Percentiles rank a stretch among this genome's conserved stretches.
Evolutionary conservation across 2,329 filamentous ascomycete genomes (phyloP).

Genomic region (Exserohilum rostratum): DNA sequence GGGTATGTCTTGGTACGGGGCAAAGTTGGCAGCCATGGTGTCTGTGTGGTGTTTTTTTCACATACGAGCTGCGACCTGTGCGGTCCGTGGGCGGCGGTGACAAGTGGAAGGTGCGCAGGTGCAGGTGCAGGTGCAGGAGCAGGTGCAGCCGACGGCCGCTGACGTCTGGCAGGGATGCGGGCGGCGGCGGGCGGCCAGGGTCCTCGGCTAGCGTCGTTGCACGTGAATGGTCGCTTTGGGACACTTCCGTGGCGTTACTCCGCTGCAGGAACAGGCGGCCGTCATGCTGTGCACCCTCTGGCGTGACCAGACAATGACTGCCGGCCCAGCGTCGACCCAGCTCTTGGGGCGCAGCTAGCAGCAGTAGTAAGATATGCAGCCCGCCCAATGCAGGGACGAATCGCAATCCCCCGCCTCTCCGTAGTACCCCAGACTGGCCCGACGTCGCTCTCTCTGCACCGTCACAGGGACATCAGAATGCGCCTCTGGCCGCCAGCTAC

Average conservation of each 20-base stretch:
- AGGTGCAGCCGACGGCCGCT: conserved; percentile 17
- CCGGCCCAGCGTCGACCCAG: background rate
- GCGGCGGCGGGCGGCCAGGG: conserved; percentile 6
- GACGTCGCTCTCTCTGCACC: conserved; percentile 1
- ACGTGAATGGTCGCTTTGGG: conserved; percentile 18
- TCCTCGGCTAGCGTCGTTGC: conserved; percentile 1
- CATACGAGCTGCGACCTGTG: too few relatives aligned
- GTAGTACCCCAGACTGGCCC: too few relatives aligned
- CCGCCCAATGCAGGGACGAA: background rate
- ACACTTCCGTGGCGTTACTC: conserved; percentile 9
- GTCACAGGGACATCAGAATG: conserved; percentile 16
- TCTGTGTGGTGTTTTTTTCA: too few relatives aligned
- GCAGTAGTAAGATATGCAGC: too few relatives aligned
- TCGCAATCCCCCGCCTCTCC: background rate
- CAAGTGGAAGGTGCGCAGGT: conserved; percentile 5
- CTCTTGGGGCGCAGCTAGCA: too few relatives aligned
- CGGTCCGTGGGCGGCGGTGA: too few relatives aligned
- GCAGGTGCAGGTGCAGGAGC: conserved; percentile 16
- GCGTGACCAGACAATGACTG: background rate
- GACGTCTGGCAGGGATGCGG: conserved; percentile 27
- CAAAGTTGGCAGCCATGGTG: conserved; percentile 67
- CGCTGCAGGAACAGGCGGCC: conserved; percentile 13
- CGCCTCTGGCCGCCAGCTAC: conserved; percentile 4
- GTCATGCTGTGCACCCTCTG: conserved; percentile 5
- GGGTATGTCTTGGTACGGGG: conserved; percentile 93